Evolutionary conservation across 371 early-diverging fungal genomes (phyloP).

Genomic region (Actinomucor elegans): DNA sequence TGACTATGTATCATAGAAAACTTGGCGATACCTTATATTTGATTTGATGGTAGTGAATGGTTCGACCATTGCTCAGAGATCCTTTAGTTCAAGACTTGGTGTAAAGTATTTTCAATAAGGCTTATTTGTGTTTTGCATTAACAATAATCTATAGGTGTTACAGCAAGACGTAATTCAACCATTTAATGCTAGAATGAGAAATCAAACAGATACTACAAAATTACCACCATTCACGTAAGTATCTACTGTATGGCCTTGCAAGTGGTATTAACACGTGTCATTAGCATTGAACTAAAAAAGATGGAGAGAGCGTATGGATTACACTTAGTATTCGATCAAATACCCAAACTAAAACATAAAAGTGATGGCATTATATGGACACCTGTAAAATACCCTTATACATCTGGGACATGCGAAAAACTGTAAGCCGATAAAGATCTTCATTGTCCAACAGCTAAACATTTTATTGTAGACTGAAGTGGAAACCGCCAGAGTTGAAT

Average conservation of each 20-base stretch:
- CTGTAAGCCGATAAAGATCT: conserved; percentile 39
- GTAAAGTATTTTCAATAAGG: conserved; percentile 30
- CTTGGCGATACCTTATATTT: conserved; percentile 66
- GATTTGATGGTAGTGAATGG: conserved; percentile 70
- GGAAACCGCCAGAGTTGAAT: conserved; percentile 88
- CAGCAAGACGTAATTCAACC: conserved; percentile 70
- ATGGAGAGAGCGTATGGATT: conserved; percentile 66
- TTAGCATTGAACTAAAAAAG: conserved; percentile 58
- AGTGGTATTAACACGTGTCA: no score
- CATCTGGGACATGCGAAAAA: conserved; percentile 64
- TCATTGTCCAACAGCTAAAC: not conserved
- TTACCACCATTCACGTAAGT: conserved; percentile 67
- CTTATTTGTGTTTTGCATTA: not conserved
- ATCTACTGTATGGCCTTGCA: not conserved
- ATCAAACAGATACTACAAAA: conserved; percentile 36
- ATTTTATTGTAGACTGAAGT: conserved; percentile 68
- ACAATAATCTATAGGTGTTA: conserved; percentile 45
- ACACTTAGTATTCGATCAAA: conserved; percentile 60
- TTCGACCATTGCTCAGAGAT: conserved; percentile 52
- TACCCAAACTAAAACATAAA: conserved; percentile 70
- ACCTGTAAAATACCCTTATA: conserved; percentile 73
- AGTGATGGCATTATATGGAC: conserved; percentile 92
- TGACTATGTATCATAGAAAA: conserved; percentile 52
- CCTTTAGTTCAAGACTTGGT: conserved; percentile 69
- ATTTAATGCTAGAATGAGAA: conserved; percentile 30